Base-by-base conservation (phyloP, 2,329 filamentous ascomycete genomes). In the Arthrocladium fulminans region DNA sequence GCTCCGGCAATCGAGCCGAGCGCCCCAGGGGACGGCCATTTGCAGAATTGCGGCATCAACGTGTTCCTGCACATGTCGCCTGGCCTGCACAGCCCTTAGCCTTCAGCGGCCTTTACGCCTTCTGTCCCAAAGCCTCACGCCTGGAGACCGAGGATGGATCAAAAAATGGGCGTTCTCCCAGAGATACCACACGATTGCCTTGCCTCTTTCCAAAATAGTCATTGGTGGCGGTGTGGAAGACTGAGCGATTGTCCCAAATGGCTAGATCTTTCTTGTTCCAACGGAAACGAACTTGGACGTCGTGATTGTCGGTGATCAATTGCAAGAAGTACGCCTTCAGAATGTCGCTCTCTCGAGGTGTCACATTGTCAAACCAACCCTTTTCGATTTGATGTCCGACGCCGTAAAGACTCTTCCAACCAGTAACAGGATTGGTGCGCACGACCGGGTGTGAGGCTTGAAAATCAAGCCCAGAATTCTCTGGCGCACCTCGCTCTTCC, bases 211-310 rank as follows among this genome's bases (percentile, higher is more conserved):
- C 76, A 3, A 67, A 63, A 53, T 76, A 74, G 54, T 79, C 75
- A 10, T 68, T 69, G 0, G 74, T 79, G 0, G 75, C 75, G 2
- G 72, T 69, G 53, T 80, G 76, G 55, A 73, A 79, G 1, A 73
- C 73, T n/a, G 68, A 73, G 6, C 75, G 65, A 54, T 79, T 79
- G 53, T 80, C 75, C 76, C 76, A 79, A 53, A 79, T 77, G 1
- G 75, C 76, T 10, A 68, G 49, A 51, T 79, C 76, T 54, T 68
- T 67, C 47, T 65, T 63, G 39, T 60, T 55, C 67, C 66, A 70
- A 5, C 55, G 58, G 30, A 61, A 57, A n/a, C 67, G 60, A 3
- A 67, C 64, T 52, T 70, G 67, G 22, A 69, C 49, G 53, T 70
- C 67, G 42, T 70, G 67, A 32, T 69, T 69, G 40, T 68, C 63